Conservation (phyloP, 192 early-diverging fungal species). For the Backusella luteola region DNA sequence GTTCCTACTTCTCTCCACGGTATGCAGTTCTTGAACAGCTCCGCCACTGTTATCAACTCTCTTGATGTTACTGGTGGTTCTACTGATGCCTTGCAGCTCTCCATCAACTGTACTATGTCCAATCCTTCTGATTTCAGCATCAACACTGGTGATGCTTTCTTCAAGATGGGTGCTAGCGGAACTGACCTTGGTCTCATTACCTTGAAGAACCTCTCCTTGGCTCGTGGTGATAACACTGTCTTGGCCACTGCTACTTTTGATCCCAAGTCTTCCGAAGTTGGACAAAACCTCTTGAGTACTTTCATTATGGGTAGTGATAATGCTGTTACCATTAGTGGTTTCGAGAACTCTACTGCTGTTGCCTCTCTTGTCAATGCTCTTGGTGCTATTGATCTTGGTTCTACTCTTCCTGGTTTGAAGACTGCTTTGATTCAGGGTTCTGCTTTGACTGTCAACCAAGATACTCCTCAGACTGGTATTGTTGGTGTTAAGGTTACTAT, state of each 20-base stretch:
- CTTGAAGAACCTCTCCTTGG: constrained; percentile 43
- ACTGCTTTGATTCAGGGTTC: constrained; percentile 42
- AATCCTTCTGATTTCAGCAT: constrained; percentile 51
- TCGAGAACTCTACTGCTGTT: constrained; percentile 42
- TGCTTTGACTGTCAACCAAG: constrained; percentile 38
- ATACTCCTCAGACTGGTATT: constrained; percentile 42
- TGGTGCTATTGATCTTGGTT: constrained; percentile 35
- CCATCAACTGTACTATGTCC: constrained; percentile 39
- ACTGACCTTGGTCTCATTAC: constrained; percentile 47
- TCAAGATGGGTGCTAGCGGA: constrained; percentile 43
- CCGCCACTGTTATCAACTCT: constrained; percentile 49
- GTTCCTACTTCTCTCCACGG: constrained; percentile 49
- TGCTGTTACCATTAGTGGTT: constrained; percentile 42
- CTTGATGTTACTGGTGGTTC: constrained; percentile 58
- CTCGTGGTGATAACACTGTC: constrained; percentile 43
- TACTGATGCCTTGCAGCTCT: constrained; percentile 32
- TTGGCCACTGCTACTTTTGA: constrained; percentile 46
- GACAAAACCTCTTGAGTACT: constrained; percentile 45
- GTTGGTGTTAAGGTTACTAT: constrained; percentile 48
- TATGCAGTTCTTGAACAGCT: constrained; percentile 53
- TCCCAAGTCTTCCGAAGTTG: constrained; percentile 42
- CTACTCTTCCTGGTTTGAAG: constrained; percentile 49
- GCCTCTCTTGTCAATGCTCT: constrained; percentile 48
- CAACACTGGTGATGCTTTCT: constrained; percentile 47
- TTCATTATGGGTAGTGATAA: constrained; percentile 49